A percentile compares a stretch with the other conserved stretches of the same genome.
phyloP scores from a whole-genome alignment of 169 alveolate genomes.

The Plasmodium blacklocki region DNA sequence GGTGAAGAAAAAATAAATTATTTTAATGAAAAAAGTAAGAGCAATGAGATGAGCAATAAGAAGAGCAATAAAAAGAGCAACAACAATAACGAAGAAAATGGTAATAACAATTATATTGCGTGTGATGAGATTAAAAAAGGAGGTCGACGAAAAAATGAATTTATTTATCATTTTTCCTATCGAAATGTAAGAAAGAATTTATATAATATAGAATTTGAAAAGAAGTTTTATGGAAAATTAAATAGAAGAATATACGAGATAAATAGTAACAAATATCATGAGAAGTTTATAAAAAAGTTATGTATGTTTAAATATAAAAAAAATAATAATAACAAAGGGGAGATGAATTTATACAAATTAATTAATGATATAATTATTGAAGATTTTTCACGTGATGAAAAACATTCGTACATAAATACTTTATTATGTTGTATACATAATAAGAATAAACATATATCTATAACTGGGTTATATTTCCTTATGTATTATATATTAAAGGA shows the following conservation, averaged over 20 bases:
- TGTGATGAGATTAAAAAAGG: too few relatives aligned
- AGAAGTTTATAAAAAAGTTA: conserved; percentile 31
- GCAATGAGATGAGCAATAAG: background rate
- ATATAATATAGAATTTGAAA: conserved; percentile 33
- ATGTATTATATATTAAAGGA: conserved; percentile 28
- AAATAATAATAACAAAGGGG: background rate
- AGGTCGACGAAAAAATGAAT: too few relatives aligned
- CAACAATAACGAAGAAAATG: background rate
- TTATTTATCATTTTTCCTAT: background rate
- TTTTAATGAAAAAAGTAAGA: too few relatives aligned
- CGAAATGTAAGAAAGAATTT: conserved; percentile 32
- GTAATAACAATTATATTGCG: background rate
- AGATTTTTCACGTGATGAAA: conserved; percentile 26
- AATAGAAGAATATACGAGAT: conserved; percentile 17
- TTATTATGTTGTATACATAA: conserved; percentile 67
- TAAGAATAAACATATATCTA: conserved; percentile 33
- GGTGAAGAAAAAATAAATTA: too few relatives aligned
- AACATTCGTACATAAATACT: conserved; percentile 29
- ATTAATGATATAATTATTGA: conserved; percentile 28
- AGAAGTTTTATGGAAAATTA: conserved; percentile 11
- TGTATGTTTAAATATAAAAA: background rate
- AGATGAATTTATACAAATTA: conserved; percentile 18
- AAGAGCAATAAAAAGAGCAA: background rate
- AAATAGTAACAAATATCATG: conserved; percentile 28
- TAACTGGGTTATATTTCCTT: conserved; percentile 44